Evolutionary conservation across 108 stramenopile genomes (phyloP).

Genomic region (Fragilaria crotonensis): DNA sequence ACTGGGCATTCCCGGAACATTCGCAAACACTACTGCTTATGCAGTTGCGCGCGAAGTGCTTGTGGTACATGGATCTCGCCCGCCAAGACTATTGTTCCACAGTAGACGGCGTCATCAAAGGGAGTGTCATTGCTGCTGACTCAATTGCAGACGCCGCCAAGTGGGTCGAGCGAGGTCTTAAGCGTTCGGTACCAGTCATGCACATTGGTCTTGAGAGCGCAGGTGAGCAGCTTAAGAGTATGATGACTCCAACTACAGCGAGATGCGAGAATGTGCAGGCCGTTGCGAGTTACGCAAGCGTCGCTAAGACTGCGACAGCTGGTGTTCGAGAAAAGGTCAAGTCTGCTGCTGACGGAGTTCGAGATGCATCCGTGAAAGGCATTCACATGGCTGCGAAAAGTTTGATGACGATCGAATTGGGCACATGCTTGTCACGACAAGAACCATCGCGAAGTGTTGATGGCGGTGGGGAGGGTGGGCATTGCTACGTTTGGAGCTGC

Average conservation of each 20-base stretch:
- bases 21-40: background rate
- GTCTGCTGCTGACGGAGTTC: constrained; percentile 4
- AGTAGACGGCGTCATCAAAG: constrained; percentile 11
- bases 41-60: background rate
- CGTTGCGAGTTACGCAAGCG: constrained; percentile 14
- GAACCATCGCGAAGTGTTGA: constrained; percentile 13
- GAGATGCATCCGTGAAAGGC: constrained; percentile 13
- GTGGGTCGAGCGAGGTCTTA: constrained; percentile 23
- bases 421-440: constrained; percentile 20
- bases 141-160: constrained; percentile 23
- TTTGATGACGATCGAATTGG: constrained; percentile 13
- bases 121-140: constrained; percentile 17
- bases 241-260: constrained; percentile 1
- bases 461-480: constrained; percentile 28
- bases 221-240: constrained; percentile 15
- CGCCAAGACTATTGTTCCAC: background rate
- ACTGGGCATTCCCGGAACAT: background rate
- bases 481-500: constrained; percentile 37
- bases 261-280: constrained; percentile 14
- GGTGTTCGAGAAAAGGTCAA: constrained; percentile 10
- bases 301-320: constrained; percentile 17
- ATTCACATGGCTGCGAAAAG: constrained; percentile 11
- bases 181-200: constrained; percentile 6
- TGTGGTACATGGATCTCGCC: background rate
- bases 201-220: constrained; percentile 10